These are phyloP conservation scores for Bipolaris victoriae DNA, from an alignment of 2,329 filamentous ascomycete species.

Conservation along the genomic window DNA sequence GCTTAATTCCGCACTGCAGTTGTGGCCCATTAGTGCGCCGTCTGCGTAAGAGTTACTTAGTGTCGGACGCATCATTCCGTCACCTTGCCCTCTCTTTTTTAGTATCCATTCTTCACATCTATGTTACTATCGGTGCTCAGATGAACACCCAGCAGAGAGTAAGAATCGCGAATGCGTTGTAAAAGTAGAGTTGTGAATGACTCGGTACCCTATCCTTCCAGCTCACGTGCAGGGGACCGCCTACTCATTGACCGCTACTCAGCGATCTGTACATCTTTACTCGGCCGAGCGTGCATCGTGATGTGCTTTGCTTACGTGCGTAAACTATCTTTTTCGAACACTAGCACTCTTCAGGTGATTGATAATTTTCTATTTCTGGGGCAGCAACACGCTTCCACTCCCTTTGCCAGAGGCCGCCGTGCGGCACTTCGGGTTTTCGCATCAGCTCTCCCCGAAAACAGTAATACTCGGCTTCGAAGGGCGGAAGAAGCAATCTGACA, in stretches of 20 bases:
- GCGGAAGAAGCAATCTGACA: background rate
- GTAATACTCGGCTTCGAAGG: background rate
- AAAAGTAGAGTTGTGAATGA: background rate
- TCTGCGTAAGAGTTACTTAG: background rate
- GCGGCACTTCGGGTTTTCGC: background rate
- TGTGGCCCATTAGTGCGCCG: background rate
- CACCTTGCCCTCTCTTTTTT: background rate
- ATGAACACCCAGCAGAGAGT: background rate
- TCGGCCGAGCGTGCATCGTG: background rate
- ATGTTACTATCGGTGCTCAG: background rate
- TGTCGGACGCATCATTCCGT: background rate
- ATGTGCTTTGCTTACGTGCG: conserved; percentile 1
- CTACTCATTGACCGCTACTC: conserved; percentile 1
- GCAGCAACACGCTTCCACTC: background rate
- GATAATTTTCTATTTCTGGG: conserved; percentile 8
- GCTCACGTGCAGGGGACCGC: background rate
- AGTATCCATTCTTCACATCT: background rate
- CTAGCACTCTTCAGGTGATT: conserved; percentile 11
- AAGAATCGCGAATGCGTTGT: background rate
- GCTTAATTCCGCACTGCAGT: background rate
- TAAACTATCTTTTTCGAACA: background rate
- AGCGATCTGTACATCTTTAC: background rate
- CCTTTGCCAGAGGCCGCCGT: background rate
- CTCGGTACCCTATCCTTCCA: background rate
- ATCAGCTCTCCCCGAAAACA: background rate